phyloP scores from a whole-genome alignment of 768 basidiomycete genomes.

The Boletus sp. region DNA sequence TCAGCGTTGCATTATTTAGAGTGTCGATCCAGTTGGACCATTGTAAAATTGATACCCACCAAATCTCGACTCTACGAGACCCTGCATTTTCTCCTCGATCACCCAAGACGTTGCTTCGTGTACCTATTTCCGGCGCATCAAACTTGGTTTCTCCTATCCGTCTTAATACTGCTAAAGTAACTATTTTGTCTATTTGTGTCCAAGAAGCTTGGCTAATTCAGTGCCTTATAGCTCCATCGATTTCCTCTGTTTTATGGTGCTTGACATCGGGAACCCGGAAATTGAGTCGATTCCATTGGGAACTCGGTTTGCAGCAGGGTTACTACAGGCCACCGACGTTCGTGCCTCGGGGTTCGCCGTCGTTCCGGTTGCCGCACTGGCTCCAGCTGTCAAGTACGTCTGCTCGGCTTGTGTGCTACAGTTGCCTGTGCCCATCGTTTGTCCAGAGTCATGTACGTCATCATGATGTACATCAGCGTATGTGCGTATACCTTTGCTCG shows the following conservation, averaged over 20 bases:
- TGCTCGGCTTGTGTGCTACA: background rate
- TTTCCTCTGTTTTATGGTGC: conserved; percentile 85
- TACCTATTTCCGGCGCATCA: conserved; percentile 92
- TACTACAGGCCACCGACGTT: conserved; percentile 78
- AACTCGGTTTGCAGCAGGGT: conserved; percentile 64
- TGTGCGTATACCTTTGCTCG: conserved; percentile 46
- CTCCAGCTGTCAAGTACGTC: conserved; percentile 84
- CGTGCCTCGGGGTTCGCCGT: conserved; percentile 85
- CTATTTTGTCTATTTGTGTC: background rate
- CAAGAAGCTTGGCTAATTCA: background rate
- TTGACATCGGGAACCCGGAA: conserved; percentile 77
- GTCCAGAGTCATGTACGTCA: conserved; percentile 72
- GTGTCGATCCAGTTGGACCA: conserved; percentile 57
- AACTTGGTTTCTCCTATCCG: conserved; percentile 81
- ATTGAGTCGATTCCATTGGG: conserved; percentile 69
- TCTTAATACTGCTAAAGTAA: conserved; percentile 70
- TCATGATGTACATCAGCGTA: conserved; percentile 92
- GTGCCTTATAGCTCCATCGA: conserved; percentile 57
- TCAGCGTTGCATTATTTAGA: background rate
- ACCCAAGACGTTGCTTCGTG: conserved; percentile 88
- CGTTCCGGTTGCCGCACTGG: conserved; percentile 68
- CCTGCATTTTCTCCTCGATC: conserved; percentile 88
- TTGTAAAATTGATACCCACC: conserved; percentile 57
- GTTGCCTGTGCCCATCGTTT: background rate
- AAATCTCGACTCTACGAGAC: conserved; percentile 70